Conservation (phyloP, 768 basidiomycete species). For the Suillus lakei region DNA sequence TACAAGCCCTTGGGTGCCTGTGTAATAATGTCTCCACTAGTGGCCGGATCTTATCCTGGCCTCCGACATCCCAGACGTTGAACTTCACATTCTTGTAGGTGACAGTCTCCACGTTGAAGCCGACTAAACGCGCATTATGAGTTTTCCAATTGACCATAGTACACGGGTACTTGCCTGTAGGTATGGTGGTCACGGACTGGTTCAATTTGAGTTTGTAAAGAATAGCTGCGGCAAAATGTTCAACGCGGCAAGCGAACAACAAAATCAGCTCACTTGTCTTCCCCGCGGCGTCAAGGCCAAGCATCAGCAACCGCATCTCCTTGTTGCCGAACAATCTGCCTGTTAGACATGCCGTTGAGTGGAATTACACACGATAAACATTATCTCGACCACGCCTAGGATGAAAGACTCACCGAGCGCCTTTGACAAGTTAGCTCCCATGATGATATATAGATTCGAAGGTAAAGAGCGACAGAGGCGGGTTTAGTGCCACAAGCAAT, state of each 20-base stretch:
- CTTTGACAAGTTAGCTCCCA: conserved; percentile 91
- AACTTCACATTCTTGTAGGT: conserved; percentile 99
- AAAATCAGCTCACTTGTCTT: conserved; percentile 83
- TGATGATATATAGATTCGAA: conserved; percentile 41
- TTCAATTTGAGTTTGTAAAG: conserved; percentile 99
- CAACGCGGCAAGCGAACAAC: conserved; percentile 16
- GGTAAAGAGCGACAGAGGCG: conserved; percentile 69
- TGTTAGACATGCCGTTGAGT: conserved; percentile 35
- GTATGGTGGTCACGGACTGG: conserved; percentile 98
- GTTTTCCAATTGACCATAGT: conserved; percentile 11
- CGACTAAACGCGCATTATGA: conserved; percentile 56
- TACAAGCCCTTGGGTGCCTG: conserved; percentile 97
- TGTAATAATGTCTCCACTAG: conserved; percentile 99
- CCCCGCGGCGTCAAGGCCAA: conserved; percentile 96
- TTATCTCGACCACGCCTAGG: background rate
- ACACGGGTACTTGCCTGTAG: conserved; percentile 67
- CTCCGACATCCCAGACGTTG: conserved; percentile 97
- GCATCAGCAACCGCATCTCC: conserved; percentile 98
- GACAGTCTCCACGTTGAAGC: conserved; percentile 99
- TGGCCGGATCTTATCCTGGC: conserved; percentile 99
- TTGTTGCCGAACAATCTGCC: conserved; percentile 97
- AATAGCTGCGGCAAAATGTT: conserved; percentile 65
- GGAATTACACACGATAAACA: conserved; percentile 10
- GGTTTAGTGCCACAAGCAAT: conserved; percentile 37
- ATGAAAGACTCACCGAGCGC: conserved; percentile 60